phyloP scores from a whole-genome alignment of 2,329 filamentous ascomycete species.

The Cercospora sp. region DNA sequence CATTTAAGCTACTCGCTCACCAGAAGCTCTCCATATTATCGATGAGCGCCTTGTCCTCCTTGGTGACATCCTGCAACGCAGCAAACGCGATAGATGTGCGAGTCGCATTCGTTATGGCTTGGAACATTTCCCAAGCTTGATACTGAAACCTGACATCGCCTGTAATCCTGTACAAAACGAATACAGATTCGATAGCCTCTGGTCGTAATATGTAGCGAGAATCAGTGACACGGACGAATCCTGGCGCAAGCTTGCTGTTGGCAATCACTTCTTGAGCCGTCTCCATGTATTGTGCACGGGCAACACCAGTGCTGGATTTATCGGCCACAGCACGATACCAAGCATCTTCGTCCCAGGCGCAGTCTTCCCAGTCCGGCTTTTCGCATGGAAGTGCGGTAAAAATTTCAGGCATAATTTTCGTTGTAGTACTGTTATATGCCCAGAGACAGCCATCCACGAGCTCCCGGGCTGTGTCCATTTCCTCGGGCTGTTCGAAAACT shows the following conservation, averaged over 20 bases:
- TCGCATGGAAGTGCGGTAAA: constrained; percentile 53
- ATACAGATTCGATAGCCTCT: constrained; percentile 79
- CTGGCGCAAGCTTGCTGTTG: constrained; percentile 53
- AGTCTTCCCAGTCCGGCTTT: constrained; percentile 38
- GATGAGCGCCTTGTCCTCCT: constrained; percentile 40
- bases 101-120: constrained; percentile 62
- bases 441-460: constrained; percentile 66
- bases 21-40: constrained; percentile 78
- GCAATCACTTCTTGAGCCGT: constrained; percentile 37
- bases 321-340: constrained; percentile 47
- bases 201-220: constrained; percentile 68
- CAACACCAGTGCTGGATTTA: constrained; percentile 21
- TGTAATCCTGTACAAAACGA: constrained; percentile 73
- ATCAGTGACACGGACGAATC: constrained; percentile 59
- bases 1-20: background rate
- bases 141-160: constrained; percentile 65
- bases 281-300: constrained; percentile 17
- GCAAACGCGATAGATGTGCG: constrained; percentile 64
- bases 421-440: constrained; percentile 59
- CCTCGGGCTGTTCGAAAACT: constrained; percentile 57
- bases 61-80: constrained; percentile 66
- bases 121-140: constrained; percentile 75
- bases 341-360: constrained; percentile 43
- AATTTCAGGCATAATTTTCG: constrained; percentile 64
- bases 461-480: constrained; percentile 58